These are phyloP conservation scores for Aphanocladium album DNA, from an alignment of 2,329 filamentous ascomycete genomes.

Conservation along the genomic window DNA sequence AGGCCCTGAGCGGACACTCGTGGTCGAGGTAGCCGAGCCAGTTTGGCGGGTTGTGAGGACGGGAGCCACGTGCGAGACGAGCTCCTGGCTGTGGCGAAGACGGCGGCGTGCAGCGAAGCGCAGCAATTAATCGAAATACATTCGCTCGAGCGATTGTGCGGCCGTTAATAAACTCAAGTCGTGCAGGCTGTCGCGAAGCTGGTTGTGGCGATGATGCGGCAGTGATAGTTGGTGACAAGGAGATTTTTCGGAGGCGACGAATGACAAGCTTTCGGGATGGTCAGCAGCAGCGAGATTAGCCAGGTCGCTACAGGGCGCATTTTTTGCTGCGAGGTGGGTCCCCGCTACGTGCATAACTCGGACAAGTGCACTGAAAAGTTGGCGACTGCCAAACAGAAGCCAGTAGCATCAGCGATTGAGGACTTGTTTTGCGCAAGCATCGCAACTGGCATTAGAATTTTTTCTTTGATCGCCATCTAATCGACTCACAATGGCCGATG, in stretches of 20 bases:
- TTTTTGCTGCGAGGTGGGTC: neutral
- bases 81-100: slow-evolving; percentile 1
- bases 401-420: neutral
- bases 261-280: slow-evolving; percentile 2
- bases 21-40: slow-evolving; percentile 34
- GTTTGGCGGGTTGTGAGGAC: slow-evolving; percentile 19
- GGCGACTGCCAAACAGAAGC: neutral
- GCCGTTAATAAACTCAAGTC: neutral
- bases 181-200: neutral
- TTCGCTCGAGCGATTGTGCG: neutral
- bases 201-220: neutral
- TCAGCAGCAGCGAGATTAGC: slow-evolving; percentile 8
- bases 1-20: slow-evolving; percentile 41
- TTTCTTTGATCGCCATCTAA: neutral
- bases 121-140: neutral
- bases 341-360: slow-evolving; percentile 12
- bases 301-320: neutral
- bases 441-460: neutral
- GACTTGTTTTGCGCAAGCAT: neutral
- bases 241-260: slow-evolving; percentile 6
- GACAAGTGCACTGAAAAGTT: slow-evolving; percentile 7
- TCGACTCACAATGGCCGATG: slow-evolving; percentile 31
- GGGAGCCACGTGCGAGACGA: slow-evolving; percentile 13
- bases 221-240: neutral
- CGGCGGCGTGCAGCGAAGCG: neutral